Evolutionary conservation across 2,329 filamentous ascomycete species (phyloP).

Genomic region (Calonectria leucothoes): DNA sequence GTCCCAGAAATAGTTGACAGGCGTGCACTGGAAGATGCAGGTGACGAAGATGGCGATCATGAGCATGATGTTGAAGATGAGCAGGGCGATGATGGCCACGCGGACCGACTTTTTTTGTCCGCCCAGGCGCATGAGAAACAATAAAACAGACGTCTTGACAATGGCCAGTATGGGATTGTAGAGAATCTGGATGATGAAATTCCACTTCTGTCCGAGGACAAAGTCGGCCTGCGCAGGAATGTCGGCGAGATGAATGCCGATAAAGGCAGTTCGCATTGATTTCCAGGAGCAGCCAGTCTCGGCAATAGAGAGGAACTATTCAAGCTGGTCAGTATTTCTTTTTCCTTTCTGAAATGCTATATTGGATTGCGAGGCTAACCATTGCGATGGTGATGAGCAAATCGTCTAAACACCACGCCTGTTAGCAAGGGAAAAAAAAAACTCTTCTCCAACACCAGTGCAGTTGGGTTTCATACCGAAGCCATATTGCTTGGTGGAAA

Average conservation of each 20-base stretch:
- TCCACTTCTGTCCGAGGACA: slow-evolving; percentile 45
- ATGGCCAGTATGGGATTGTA: slow-evolving; percentile 60
- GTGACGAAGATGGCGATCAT: slow-evolving; percentile 50
- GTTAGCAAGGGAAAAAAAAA: no score
- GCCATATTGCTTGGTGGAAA: slow-evolving; percentile 29
- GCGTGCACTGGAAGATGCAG: slow-evolving; percentile 54
- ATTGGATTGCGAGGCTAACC: neutral
- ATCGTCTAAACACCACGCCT: slow-evolving; percentile 18
- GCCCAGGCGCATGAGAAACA: slow-evolving; percentile 56
- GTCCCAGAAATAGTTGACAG: slow-evolving; percentile 34
- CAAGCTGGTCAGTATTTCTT: neutral
- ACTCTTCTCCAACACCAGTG: neutral
- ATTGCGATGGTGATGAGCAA: slow-evolving; percentile 28
- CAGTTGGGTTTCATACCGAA: slow-evolving; percentile 16
- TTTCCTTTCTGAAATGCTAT: neutral
- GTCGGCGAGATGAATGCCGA: slow-evolving; percentile 42
- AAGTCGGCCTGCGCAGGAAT: slow-evolving; percentile 40
- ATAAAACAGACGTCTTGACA: slow-evolving; percentile 57
- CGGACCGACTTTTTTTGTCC: slow-evolving; percentile 47
- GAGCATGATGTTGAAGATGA: slow-evolving; percentile 48
- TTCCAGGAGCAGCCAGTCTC: slow-evolving; percentile 32
- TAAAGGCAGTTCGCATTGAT: slow-evolving; percentile 37
- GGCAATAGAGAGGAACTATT: slow-evolving; percentile 22
- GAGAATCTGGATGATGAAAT: slow-evolving; percentile 52
- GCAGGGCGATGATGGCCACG: slow-evolving; percentile 41